Evolutionary conservation across 192 early-diverging fungal species (phyloP).

Genomic region (Backusella morwellensis): DNA sequence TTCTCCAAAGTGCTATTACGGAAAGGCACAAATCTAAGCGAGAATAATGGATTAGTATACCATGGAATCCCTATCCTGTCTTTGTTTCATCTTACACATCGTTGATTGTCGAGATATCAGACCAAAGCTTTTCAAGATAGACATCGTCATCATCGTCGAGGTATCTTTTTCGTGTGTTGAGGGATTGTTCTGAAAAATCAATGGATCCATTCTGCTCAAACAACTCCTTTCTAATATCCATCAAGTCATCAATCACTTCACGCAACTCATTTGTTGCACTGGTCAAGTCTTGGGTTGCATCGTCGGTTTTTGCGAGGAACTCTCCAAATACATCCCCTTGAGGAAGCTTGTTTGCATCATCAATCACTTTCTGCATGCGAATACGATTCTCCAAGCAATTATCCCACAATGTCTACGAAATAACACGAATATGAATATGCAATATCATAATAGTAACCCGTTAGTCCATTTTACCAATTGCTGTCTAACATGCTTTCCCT

Average conservation of each 20-base stretch:
- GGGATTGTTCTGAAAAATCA: conserved; percentile 20
- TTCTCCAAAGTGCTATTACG: conserved; percentile 89
- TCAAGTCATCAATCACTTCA: conserved; percentile 39
- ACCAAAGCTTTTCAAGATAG: conserved; percentile 54
- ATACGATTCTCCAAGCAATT: conserved; percentile 82
- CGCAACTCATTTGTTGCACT: conserved; percentile 28
- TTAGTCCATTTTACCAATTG: conserved; percentile 67
- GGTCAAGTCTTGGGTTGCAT: conserved; percentile 26
- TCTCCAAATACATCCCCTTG: conserved; percentile 36
- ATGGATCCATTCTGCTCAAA: conserved; percentile 39
- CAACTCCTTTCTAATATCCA: conserved; percentile 38
- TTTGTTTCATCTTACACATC: conserved; percentile 29
- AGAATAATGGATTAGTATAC: background rate
- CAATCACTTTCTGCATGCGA: conserved; percentile 77
- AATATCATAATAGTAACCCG: background rate
- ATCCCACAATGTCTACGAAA: conserved; percentile 69
- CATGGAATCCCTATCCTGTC: background rate
- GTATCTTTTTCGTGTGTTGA: conserved; percentile 43
- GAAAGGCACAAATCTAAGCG: conserved; percentile 62
- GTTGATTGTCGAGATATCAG: conserved; percentile 58
- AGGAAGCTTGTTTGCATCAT: conserved; percentile 79
- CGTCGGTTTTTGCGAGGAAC: conserved; percentile 20
- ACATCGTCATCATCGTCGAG: conserved; percentile 46
- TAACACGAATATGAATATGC: background rate
- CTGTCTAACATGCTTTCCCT: conserved; percentile 86